phyloP scores from a whole-genome alignment of 371 early-diverging fungal genomes.

The Entomophthora muscae region DNA sequence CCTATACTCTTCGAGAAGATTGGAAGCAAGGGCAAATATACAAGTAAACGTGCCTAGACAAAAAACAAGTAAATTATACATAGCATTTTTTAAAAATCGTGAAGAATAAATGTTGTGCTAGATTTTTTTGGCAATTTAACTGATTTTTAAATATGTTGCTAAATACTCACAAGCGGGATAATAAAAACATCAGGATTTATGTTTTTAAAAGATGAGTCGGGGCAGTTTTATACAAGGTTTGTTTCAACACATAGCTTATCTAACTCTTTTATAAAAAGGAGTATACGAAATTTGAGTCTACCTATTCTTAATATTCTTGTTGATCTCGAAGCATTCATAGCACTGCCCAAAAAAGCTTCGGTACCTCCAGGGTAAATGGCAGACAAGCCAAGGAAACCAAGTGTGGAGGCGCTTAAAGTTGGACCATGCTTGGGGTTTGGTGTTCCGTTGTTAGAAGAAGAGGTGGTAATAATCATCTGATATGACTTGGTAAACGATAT shows the following conservation, averaged over 20 bases:
- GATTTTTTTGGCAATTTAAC: too few relatives aligned
- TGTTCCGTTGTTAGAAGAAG: background rate
- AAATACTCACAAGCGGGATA: too few relatives aligned
- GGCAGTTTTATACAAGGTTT: too few relatives aligned
- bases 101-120: too few relatives aligned
- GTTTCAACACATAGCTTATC: too few relatives aligned
- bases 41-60: background rate
- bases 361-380: background rate
- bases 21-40: background rate
- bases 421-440: constrained; percentile 4
- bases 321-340: background rate
- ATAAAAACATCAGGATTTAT: too few relatives aligned
- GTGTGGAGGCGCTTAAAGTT: background rate
- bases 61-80: too few relatives aligned
- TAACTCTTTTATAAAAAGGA: too few relatives aligned
- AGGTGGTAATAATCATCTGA: background rate
- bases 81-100: too few relatives aligned
- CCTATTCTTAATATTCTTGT: constrained; percentile 5
- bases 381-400: constrained; percentile 4
- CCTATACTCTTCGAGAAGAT: constrained; percentile 5
- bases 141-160: too few relatives aligned
- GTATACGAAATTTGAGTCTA: background rate
- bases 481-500: too few relatives aligned
- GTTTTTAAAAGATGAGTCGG: too few relatives aligned
- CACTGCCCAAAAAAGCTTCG: constrained; percentile 6